Percentiles rank a stretch among this genome's conserved stretches.
These are phyloP conservation scores for Clonostachys byssicola DNA, from an alignment of 2,329 filamentous ascomycete species.

Conservation along the genomic window DNA sequence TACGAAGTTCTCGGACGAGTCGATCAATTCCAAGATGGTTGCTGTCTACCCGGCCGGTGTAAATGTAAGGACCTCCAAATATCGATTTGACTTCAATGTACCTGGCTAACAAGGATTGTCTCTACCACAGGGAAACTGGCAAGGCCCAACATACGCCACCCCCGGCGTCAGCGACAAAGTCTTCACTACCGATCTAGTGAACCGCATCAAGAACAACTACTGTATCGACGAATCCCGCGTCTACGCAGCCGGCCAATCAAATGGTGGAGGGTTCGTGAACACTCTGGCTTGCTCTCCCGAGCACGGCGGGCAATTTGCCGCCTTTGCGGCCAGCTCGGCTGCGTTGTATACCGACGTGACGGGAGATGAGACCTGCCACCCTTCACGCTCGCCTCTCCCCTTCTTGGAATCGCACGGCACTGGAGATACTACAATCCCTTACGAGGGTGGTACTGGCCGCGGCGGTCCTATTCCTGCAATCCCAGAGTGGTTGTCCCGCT, in stretches of 20 bases:
- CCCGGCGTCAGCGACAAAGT: conserved; percentile 27
- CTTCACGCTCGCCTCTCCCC: conserved; percentile 12
- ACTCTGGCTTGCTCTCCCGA: conserved; percentile 32
- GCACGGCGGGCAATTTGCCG: conserved; percentile 29
- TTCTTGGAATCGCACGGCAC: conserved; percentile 1
- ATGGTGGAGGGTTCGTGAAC: conserved; percentile 37
- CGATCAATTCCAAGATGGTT: conserved; percentile 27
- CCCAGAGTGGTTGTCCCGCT: conserved; percentile 27
- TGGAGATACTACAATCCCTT: neutral
- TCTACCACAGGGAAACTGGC: conserved; percentile 27
- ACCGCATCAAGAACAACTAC: conserved; percentile 25
- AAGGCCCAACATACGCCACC: conserved; percentile 26
- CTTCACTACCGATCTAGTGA: conserved; percentile 37
- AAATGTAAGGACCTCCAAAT: conserved; percentile 13
- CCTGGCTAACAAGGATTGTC: neutral
- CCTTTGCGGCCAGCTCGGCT: conserved; percentile 33
- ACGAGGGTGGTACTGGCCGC: conserved; percentile 24
- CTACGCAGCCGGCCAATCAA: conserved; percentile 37
- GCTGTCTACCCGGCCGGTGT: conserved; percentile 41
- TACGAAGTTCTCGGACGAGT: conserved; percentile 27
- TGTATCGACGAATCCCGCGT: conserved; percentile 32
- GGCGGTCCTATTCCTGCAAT: conserved; percentile 38
- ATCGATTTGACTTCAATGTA: neutral
- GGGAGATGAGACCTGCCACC: conserved; percentile 19
- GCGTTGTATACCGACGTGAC: conserved; percentile 31